These are phyloP conservation scores for Cladorrhinum sp. DNA, from an alignment of 2,329 filamentous ascomycete species.

Conservation along the genomic window DNA sequence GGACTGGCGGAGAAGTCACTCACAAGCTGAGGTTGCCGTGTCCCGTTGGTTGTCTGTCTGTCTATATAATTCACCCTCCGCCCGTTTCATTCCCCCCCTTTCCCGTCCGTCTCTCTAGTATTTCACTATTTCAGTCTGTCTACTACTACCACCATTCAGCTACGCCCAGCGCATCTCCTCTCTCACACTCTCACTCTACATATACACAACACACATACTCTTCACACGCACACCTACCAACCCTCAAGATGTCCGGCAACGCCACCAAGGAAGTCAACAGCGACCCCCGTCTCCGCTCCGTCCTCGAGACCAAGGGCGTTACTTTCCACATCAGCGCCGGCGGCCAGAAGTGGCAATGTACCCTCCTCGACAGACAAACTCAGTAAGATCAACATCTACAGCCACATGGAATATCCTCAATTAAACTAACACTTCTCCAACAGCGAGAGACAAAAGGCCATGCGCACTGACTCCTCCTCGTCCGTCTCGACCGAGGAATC, in stretches of 20 bases:
- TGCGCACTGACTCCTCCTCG: conserved; percentile 21
- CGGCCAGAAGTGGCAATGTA: conserved; percentile 38
- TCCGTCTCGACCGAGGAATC: conserved; percentile 17
- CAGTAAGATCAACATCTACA: conserved; percentile 38
- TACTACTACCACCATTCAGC: neutral
- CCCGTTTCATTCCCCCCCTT: neutral
- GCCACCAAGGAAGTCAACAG: conserved; percentile 5
- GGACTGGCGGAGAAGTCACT: neutral
- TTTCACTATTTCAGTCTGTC: neutral
- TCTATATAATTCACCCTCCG: conserved; percentile 9
- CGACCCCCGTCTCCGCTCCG: conserved; percentile 20
- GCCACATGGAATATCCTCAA: neutral
- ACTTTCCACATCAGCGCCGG: conserved; percentile 47
- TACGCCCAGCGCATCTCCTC: neutral
- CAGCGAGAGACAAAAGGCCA: conserved; percentile 27
- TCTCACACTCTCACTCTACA: neutral
- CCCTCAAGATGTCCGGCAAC: conserved; percentile 4
- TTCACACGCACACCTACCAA: neutral
- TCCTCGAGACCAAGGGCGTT: conserved; percentile 41
- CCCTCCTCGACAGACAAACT: conserved; percentile 41
- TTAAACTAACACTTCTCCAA: conserved; percentile 11
- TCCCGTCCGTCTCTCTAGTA: neutral
- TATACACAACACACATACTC: neutral
- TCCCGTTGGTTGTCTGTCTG: conserved; percentile 2
- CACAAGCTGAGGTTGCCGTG: neutral